Base-by-base conservation (phyloP, 768 basidiomycete genomes). In the Pholiota microspora region DNA sequence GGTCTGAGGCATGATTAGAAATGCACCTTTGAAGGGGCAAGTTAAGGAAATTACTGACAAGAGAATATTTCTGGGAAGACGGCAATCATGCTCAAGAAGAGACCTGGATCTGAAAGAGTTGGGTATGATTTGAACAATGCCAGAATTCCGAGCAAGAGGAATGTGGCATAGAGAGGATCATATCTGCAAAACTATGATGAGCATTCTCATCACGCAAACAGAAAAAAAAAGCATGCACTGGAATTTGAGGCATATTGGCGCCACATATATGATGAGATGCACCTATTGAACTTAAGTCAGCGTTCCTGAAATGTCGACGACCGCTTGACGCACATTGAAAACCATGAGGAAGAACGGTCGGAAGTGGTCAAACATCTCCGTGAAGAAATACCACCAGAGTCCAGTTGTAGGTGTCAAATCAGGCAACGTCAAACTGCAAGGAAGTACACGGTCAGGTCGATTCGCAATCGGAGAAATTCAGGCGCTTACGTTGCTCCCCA, bases 331-430 rank as follows among this genome's bases (percentile, higher is more conserved):
- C 62, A 94, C 94, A 15, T 88, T 90, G 69, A 98, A 98, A 15
- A 90, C 91, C 79, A 94, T 88, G 28, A 98, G 75, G 78, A 97
- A 99, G 73, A 98, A 98, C 3, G 88, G 84, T 27, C 97, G 77
- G 77, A 98, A 99, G 67, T 98, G 90, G 66, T 98, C 96, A 59
- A 99, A 99, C 91, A 98, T 98, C 68, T 98, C 96, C 9, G 94
- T 98, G 73, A 98, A 98, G 75, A 98, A 98, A 70, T 98, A 98
- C 96, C 96, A 98, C 90, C 94, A 94, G 25, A 98, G 72, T 1
- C 97, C 96, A 3, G 91, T 84, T 62, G 95, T 98, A 0, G 97
- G 96, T 7, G 93, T 94, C 58, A 98, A 71, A 66, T 97, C 95
- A 1, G 90, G 89, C 7, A 97, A 81, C 16, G 80, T 82, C 21